Evolutionary conservation across 2,329 filamentous ascomycete species (phyloP).

Genomic region (Plenodomus tracheiphilus): DNA sequence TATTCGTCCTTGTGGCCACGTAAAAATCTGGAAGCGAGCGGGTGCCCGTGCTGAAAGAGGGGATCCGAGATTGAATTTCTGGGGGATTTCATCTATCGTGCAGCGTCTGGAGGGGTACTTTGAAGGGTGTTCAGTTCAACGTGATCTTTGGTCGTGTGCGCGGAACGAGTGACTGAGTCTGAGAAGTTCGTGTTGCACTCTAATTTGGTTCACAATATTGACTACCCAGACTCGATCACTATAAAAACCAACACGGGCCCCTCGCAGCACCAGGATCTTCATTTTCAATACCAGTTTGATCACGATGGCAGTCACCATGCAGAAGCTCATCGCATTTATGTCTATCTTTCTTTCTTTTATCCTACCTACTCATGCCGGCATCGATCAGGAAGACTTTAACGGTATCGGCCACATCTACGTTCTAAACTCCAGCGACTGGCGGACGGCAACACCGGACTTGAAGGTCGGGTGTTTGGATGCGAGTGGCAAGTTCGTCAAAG

Average conservation of each 20-base stretch:
- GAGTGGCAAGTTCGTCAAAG: constrained; percentile 26
- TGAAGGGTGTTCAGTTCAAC: not conserved
- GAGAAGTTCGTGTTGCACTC: not conserved
- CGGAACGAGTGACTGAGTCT: not conserved
- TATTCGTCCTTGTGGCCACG: not conserved
- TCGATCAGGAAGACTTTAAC: constrained; percentile 32
- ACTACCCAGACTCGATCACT: not conserved
- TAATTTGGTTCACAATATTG: not conserved
- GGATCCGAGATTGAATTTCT: constrained; percentile 1
- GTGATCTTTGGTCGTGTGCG: not conserved
- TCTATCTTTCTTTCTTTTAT: constrained; percentile 9
- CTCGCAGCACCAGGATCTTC: not conserved
- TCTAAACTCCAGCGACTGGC: constrained; percentile 33
- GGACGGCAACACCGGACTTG: constrained; percentile 21
- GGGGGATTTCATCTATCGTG: not conserved
- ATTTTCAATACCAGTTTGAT: not conserved
- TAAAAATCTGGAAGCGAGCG: not conserved
- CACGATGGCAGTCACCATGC: constrained; percentile 1
- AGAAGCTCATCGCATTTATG: constrained; percentile 11
- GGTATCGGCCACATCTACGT: constrained; percentile 37
- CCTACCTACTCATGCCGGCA: constrained; percentile 15
- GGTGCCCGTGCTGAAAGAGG: constrained; percentile 2
- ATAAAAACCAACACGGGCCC: constrained; percentile 1
- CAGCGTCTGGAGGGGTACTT: not conserved
- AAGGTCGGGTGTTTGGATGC: constrained; percentile 35